phyloP scores from a whole-genome alignment of 768 basidiomycete genomes.

The Suillus occidentalis region DNA sequence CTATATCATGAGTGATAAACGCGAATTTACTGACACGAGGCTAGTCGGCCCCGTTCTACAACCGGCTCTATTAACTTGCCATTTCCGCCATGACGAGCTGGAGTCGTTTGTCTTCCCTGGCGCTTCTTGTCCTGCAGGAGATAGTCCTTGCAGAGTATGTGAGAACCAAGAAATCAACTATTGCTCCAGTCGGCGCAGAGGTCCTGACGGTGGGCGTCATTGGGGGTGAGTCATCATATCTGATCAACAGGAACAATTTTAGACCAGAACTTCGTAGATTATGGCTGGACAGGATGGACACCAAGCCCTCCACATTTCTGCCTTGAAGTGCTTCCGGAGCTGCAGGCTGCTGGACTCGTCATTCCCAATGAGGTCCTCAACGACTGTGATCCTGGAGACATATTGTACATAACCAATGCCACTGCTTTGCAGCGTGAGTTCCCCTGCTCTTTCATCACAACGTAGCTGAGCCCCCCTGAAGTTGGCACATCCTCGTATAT shows the following conservation, averaged over 20 bases:
- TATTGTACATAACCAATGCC: neutral
- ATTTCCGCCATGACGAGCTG: neutral
- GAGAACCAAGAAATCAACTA: neutral
- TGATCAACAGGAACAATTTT: neutral
- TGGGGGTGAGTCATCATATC: neutral
- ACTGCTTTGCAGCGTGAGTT: constrained; percentile 5
- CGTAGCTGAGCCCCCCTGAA: neutral
- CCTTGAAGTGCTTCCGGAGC: constrained; percentile 3
- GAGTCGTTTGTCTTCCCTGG: neutral
- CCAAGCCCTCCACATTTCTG: constrained; percentile 3
- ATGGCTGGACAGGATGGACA: constrained; percentile 5
- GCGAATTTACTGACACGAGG: neutral
- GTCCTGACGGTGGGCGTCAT: constrained; percentile 3
- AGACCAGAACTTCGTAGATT: neutral
- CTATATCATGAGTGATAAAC: neutral
- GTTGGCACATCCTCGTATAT: neutral
- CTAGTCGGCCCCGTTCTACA: neutral
- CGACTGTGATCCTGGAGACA: constrained; percentile 3
- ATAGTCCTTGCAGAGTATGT: neutral
- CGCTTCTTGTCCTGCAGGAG: neutral
- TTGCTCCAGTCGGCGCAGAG: constrained; percentile 3
- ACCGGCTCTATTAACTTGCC: neutral
- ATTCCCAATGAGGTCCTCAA: constrained; percentile 2
- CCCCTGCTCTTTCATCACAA: too few relatives aligned
- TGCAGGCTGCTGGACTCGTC: neutral